phyloP scores from a whole-genome alignment of 768 basidiomycete genomes.

The Neoboletus magnificus region DNA sequence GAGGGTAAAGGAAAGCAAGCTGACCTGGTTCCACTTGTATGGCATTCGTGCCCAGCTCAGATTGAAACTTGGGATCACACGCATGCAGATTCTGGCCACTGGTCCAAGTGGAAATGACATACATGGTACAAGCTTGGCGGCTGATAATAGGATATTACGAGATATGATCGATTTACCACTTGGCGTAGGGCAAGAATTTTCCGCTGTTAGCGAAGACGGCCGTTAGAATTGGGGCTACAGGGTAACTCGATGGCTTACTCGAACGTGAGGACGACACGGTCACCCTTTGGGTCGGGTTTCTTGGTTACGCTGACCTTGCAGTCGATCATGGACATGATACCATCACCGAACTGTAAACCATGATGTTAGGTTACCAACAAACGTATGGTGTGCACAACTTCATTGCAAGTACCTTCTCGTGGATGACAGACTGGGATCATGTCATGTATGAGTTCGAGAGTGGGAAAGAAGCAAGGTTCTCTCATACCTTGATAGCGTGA shows the following conservation, averaged over 20 bases:
- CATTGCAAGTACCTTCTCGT: constrained; percentile 56
- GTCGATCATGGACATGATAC: constrained; percentile 89
- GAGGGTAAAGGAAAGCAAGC: neutral
- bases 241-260: constrained; percentile 49
- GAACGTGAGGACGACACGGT: constrained; percentile 74
- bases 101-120: constrained; percentile 6
- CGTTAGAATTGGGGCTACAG: neutral
- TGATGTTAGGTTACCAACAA: neutral
- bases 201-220: constrained; percentile 43
- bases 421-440: constrained; percentile 56
- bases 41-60: neutral
- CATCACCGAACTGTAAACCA: constrained; percentile 66
- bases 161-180: constrained; percentile 44
- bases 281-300: constrained; percentile 75
- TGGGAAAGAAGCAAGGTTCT: neutral
- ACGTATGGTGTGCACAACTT: neutral
- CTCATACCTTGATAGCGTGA: constrained; percentile 66
- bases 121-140: neutral
- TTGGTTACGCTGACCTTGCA: constrained; percentile 65
- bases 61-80: constrained; percentile 10
- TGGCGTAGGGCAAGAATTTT: constrained; percentile 73
- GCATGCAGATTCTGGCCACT: neutral
- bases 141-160: neutral
- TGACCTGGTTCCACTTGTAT: constrained; percentile 8
- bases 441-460: neutral